A percentile compares a stretch with the other conserved stretches of the same genome.
Evolutionary conservation across 495 filamentous ascomycete species (phyloP).

Genomic region (Sphaerosporella brunnea): DNA sequence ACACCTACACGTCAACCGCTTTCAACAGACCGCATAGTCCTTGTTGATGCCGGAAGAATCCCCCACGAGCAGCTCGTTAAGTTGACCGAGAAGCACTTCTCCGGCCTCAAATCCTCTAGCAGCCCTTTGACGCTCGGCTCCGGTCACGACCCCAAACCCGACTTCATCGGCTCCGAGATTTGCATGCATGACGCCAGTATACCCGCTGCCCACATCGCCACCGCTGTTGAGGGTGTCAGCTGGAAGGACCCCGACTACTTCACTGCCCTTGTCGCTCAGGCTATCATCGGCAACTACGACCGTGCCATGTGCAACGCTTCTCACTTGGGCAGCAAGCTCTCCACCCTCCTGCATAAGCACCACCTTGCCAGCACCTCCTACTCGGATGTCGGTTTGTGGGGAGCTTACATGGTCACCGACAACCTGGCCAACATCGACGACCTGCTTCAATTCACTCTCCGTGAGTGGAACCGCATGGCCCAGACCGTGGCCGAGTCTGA

Average conservation of each 20-base stretch:
- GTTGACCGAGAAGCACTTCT: constrained; percentile 93
- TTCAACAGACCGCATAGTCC: constrained; percentile 97
- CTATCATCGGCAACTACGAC: constrained; percentile 99
- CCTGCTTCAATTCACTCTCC: constrained; percentile 91
- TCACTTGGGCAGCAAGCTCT: constrained; percentile 94
- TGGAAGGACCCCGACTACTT: constrained; percentile 99
- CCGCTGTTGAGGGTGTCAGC: constrained; percentile 97
- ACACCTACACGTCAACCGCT: too few relatives aligned
- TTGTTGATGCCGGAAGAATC: constrained; percentile 86
- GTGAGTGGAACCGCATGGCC: constrained; percentile 90
- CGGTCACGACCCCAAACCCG: constrained; percentile 59
- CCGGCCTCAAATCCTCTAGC: constrained; percentile 44
- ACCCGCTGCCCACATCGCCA: constrained; percentile 88
- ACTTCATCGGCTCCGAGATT: constrained; percentile 92
- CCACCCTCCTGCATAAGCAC: constrained; percentile 77
- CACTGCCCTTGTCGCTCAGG: constrained; percentile 90
- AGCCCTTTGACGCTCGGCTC: constrained; percentile 54
- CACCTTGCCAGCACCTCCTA: constrained; percentile 94
- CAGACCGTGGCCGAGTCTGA: constrained; percentile 73
- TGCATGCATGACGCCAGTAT: constrained; percentile 89
- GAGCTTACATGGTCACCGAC: constrained; percentile 94
- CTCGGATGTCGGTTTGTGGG: constrained; percentile 98
- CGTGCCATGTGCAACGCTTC: constrained; percentile 92
- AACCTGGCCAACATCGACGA: constrained; percentile 75
- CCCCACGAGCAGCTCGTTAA: constrained; percentile 87